phyloP scores from a whole-genome alignment of 805 yeast genomes.

The Saccharomycopsis oosterbeekiorum region DNA sequence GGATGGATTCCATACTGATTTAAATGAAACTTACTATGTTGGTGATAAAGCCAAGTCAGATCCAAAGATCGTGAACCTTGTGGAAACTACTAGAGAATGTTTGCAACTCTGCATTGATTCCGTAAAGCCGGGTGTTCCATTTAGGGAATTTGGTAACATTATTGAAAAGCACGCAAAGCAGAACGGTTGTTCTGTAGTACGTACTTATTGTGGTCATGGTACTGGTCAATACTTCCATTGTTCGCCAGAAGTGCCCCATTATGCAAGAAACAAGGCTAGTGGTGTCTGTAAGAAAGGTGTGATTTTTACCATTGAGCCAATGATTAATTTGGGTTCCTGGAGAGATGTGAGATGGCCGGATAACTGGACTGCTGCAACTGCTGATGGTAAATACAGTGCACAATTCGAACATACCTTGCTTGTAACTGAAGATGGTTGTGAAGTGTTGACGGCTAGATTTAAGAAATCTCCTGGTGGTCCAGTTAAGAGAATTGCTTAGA shows the following conservation, averaged over 20 bases:
- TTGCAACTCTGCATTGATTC: slow-evolving; percentile 71
- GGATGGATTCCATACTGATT: slow-evolving; percentile 86
- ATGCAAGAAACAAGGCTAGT: slow-evolving; percentile 83
- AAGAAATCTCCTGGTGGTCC: slow-evolving; percentile 88
- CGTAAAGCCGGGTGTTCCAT: slow-evolving; percentile 87
- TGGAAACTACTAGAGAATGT: slow-evolving; percentile 85
- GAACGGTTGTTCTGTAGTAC: slow-evolving; percentile 76
- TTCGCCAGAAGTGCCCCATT: slow-evolving; percentile 89
- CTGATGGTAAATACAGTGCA: slow-evolving; percentile 83
- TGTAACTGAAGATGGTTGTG: slow-evolving; percentile 90
- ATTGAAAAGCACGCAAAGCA: slow-evolving; percentile 80
- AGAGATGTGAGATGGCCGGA: slow-evolving; percentile 91
- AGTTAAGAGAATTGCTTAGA: slow-evolving; percentile 37
- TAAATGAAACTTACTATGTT: slow-evolving; percentile 94
- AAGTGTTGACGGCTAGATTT: slow-evolving; percentile 75
- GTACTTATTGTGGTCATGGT: slow-evolving; percentile 92
- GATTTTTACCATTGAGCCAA: slow-evolving; percentile 96
- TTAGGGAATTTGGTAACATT: slow-evolving; percentile 77
- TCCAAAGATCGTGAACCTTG: slow-evolving; percentile 76
- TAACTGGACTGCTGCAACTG: slow-evolving; percentile 90
- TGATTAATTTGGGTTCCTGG: slow-evolving; percentile 80
- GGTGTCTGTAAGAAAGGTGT: slow-evolving; percentile 94
- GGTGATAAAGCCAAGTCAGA: slow-evolving; percentile 80
- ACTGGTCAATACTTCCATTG: slow-evolving; percentile 80
- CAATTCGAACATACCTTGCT: slow-evolving; percentile 92